phyloP scores from a whole-genome alignment of 805 yeast genomes.

The Candida nemodendra region DNA sequence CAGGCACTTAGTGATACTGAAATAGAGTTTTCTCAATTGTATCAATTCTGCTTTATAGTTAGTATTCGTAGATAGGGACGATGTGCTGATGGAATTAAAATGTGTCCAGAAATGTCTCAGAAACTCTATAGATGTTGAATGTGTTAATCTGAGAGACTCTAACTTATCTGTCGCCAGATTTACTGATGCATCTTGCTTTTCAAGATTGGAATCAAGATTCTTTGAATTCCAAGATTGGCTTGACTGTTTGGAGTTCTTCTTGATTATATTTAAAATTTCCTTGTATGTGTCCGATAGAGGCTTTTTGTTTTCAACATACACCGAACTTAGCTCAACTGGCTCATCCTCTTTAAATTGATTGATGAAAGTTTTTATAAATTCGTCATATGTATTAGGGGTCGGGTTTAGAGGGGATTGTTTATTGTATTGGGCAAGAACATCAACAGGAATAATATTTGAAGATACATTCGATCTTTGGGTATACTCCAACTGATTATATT shows the following conservation, averaged over 20 bases:
- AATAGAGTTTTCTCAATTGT: conserved; percentile 44
- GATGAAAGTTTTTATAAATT: conserved; percentile 22
- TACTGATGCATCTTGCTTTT: conserved; percentile 31
- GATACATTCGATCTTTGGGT: conserved; percentile 29
- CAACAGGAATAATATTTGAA: conserved; percentile 26
- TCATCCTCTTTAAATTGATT: conserved; percentile 19
- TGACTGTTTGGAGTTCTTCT: conserved; percentile 53
- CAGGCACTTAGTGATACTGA: conserved; percentile 47
- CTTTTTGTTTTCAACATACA: conserved; percentile 27
- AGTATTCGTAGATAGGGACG: conserved; percentile 29
- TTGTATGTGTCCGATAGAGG: conserved; percentile 42
- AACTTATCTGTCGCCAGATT: conserved; percentile 25
- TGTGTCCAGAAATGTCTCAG: conserved; percentile 73
- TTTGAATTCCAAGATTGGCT: conserved; percentile 42
- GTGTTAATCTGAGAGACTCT: conserved; percentile 58
- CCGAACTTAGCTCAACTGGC: conserved; percentile 25
- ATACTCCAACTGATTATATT: conserved; percentile 49
- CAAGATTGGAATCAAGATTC: conserved; percentile 18
- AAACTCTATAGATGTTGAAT: conserved; percentile 74
- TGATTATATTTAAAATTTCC: conserved; percentile 48
- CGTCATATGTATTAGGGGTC: conserved; percentile 25
- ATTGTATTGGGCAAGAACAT: conserved; percentile 14
- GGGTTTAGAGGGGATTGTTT: conserved; percentile 30
- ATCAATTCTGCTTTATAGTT: conserved; percentile 32
- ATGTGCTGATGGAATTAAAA: conserved; percentile 39